Evolutionary conservation across 208 protist species (phyloP).

Genomic region (Angomonas ambiguus): DNA sequence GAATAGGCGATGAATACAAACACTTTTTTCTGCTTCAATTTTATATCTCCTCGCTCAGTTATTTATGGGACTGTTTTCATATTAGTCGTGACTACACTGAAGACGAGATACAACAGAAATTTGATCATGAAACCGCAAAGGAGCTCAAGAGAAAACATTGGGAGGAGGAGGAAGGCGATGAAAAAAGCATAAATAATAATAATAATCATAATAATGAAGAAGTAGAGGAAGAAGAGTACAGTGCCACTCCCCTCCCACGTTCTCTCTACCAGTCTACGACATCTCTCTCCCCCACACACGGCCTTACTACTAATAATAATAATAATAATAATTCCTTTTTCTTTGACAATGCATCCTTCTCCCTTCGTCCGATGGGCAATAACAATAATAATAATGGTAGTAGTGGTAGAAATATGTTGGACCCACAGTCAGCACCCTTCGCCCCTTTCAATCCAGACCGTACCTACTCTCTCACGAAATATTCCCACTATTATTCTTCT

Average conservation of each 20-base stretch:
- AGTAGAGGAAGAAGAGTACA: too few relatives aligned
- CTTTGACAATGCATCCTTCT: background rate
- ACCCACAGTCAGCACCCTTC: too few relatives aligned
- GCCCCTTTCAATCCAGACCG: too few relatives aligned
- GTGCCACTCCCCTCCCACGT: too few relatives aligned
- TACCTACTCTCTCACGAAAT: too few relatives aligned
- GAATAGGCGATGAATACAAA: conserved; percentile 24
- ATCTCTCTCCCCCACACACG: too few relatives aligned
- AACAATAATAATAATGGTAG: background rate
- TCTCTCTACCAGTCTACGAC: too few relatives aligned
- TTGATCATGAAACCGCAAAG: background rate
- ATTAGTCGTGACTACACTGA: background rate
- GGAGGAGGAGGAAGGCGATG: too few relatives aligned
- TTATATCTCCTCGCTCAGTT: conserved; percentile 44
- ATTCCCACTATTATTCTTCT: too few relatives aligned
- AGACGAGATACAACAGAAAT: background rate
- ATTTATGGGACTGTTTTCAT: conserved; percentile 31
- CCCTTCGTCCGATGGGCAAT: background rate
- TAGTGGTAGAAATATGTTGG: background rate
- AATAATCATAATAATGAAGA: too few relatives aligned
- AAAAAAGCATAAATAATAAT: too few relatives aligned
- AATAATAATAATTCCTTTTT: conserved; percentile 3
- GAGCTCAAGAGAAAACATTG: background rate
- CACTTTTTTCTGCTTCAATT: conserved; percentile 66
- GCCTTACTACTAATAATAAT: too few relatives aligned